Evolutionary conservation across 495 filamentous ascomycete species (phyloP), one percentile per base, ranked within the genome.

Genomic region (Podospora fimiseda): DNA sequence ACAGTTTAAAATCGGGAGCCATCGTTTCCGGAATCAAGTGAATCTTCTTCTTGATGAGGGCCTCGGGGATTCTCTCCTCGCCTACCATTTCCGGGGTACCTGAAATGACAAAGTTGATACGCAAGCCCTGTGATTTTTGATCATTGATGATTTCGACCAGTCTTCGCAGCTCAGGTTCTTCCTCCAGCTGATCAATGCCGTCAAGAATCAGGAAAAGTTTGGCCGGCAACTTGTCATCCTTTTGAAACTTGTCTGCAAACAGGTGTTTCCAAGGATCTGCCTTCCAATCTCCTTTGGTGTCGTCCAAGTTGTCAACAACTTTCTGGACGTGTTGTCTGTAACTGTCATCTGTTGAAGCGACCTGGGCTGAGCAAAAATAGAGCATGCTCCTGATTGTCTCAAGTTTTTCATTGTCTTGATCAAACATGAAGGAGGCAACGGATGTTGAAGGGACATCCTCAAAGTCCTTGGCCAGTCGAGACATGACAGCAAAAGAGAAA

Each of bases 311-410:
- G 44, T 47, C 44, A 1, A 47, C 21, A 11, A 47, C 13, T 9
- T 33, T 47, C 23, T 47, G 44, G 23, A 47, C 15, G 44, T 47
- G 44, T 23, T 47, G 44, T 1, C 44, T 20, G 23, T 47, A 47
- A n/a, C 44, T 47, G 23, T 47, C 23, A 16, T 27, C 44, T 5
- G 20, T 47, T 16, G 44, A 14, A n/a, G 44, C 44, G 11, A 47
- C 20, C 23, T 47, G 44, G 3, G 44, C 44, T 5, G 44, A 27
- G n/a, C 44, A 47, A 33, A 47, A 47, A 23, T 47, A 47, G 14
- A 47, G 44, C 44, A 47, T 33, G 23, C 33, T 47, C 4, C 16
- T 23, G 14, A 47, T 23, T 16, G 11, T 30, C n/a, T 47, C 44
- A 2, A 47, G 44, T n/a, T 27, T 33, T 15, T 47, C 44, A 30